Evolutionary conservation across 768 basidiomycete species (phyloP).

Genomic region (Suillus plorans): DNA sequence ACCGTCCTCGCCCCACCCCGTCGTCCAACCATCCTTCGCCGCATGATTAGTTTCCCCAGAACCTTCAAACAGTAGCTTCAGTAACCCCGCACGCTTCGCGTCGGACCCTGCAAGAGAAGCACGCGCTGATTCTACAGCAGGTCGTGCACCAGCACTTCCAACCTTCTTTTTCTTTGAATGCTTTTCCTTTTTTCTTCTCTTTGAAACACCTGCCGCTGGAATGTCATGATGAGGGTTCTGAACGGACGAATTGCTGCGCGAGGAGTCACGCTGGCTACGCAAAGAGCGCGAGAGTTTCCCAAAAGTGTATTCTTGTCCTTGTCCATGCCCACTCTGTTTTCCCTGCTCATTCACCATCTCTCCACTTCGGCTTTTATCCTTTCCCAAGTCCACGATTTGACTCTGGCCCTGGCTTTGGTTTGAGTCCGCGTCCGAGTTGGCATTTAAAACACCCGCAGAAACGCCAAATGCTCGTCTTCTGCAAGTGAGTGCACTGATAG

Average conservation of each 20-base stretch:
- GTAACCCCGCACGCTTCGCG: background rate
- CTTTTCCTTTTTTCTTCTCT: background rate
- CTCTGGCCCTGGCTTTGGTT: background rate
- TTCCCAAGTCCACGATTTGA: background rate
- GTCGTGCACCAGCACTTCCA: background rate
- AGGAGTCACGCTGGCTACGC: background rate
- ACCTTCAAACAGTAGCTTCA: background rate
- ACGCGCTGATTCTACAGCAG: background rate
- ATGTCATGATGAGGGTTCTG: background rate
- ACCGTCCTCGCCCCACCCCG: conserved; percentile 27
- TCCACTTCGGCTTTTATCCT: background rate
- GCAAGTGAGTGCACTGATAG: background rate
- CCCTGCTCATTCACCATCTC: background rate
- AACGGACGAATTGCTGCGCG: background rate
- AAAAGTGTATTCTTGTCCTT: background rate
- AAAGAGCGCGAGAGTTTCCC: background rate
- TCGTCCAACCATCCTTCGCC: conserved; percentile 12
- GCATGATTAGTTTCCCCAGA: background rate
- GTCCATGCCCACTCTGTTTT: background rate
- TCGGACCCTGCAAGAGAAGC: background rate
- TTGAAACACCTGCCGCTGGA: background rate
- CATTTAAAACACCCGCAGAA: background rate
- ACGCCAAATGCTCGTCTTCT: background rate
- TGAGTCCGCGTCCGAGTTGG: background rate
- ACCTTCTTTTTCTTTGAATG: background rate